Percentiles rank a stretch among this genome's conserved stretches.
Conservation (phyloP, 2,329 filamentous ascomycete species). For the Pezicula rhizophila region DNA sequence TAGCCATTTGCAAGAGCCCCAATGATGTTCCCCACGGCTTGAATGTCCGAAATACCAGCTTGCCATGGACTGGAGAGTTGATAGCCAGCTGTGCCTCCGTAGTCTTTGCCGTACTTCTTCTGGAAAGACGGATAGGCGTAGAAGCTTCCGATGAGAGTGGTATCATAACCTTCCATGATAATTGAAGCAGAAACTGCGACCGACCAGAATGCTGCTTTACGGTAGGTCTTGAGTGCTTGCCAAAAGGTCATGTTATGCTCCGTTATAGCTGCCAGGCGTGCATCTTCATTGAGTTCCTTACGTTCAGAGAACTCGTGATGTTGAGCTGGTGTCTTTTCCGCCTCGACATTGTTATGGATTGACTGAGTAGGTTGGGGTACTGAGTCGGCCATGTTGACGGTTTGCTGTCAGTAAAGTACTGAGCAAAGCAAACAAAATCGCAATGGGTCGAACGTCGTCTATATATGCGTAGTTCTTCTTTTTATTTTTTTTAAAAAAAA, state of each 20-base stretch:
- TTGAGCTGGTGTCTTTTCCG: background rate
- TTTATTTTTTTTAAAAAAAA: too few relatives aligned
- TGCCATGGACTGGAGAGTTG: constrained; percentile 35
- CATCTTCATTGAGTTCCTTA: constrained; percentile 10
- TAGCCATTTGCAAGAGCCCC: constrained; percentile 36
- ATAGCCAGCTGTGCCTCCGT: constrained; percentile 16
- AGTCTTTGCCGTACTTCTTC: constrained; percentile 23
- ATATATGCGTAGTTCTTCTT: too few relatives aligned
- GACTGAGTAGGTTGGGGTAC: too few relatives aligned
- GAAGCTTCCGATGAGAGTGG: constrained; percentile 28
- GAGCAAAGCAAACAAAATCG: too few relatives aligned
- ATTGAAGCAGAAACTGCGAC: constrained; percentile 32
- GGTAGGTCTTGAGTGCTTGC: constrained; percentile 19
- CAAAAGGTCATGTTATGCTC: constrained; percentile 16
- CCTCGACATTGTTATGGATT: too few relatives aligned
- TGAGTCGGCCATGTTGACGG: too few relatives aligned
- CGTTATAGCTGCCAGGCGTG: constrained; percentile 13
- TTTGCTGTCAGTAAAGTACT: too few relatives aligned
- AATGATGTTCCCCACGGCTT: constrained; percentile 34
- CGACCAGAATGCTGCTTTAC: constrained; percentile 23
- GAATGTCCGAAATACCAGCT: constrained; percentile 34
- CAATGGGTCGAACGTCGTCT: too few relatives aligned
- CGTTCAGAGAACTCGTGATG: background rate
- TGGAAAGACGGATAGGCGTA: constrained; percentile 26
- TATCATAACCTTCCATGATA: constrained; percentile 37